Evolutionary conservation across 1,284 basidiomycete genomes (phyloP), one percentile per base, ranked within the genome.

Genomic region (Rhodotorula glutinis): DNA sequence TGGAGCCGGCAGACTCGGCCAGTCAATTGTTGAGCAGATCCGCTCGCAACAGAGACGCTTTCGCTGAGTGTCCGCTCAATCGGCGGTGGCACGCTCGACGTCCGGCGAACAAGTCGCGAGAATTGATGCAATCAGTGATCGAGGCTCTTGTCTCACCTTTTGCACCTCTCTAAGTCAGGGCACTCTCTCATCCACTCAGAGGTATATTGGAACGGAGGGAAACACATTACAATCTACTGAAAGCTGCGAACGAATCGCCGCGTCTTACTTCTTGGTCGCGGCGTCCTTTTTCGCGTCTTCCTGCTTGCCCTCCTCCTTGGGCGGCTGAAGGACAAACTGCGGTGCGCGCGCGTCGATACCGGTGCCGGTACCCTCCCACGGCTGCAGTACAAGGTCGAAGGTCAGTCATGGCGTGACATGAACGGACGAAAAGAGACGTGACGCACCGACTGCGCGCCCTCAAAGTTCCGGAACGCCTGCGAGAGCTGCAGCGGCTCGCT

Each of bases 381-480:
- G 94, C 41, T 66, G 55, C 17, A 16, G 1, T 43, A 21, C 9
- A 19, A n/a, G 27, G 23, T 13, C 29, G 2, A 3, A 23, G 38
- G 21, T 16, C 25, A 10, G 51, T 52, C 38, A 67, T 40, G 21
- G 29, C 56, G 41, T 8, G 19, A 23, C 19, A 47, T 21, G 46
- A 33, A 1, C 5, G 5, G 5, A 19, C 17, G 27, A 23, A 23
- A 21, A 46, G 25, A n/a, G 4, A 52, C 11, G 17, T 0, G 30
- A 62, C 72, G 53, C 40, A 71, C 65, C 29, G 68, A 72, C 16
- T 65, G 74, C 30, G 70, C 70, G 14, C 67, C 87, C 77, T 93
- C 92, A 79, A 98, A 98, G 84, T 98, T 97, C 65, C 95, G 87
- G 88, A 96, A 98, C 53, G 95, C 95, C 80, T 98, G 96, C 14